Base-by-base conservation (phyloP, 306 rosid species). In the Dalbergia oliveri region DNA sequence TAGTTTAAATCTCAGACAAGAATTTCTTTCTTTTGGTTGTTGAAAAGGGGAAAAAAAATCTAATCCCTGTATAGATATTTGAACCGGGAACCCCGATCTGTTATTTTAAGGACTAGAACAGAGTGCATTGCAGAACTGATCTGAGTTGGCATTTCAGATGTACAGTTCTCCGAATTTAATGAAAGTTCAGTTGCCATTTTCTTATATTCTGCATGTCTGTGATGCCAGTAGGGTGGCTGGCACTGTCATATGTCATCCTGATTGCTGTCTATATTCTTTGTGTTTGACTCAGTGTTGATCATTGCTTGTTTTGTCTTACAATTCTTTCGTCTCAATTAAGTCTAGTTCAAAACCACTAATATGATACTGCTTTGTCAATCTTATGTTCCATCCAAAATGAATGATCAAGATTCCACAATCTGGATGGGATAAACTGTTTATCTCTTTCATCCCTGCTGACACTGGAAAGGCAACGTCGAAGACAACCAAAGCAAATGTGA, bases 361-460 rank as follows among this genome's bases (percentile, higher is more conserved):
- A 74, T 18, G 72, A 50, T 31, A 47, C 47, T 47, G 50, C 19
- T 50, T 65, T 65, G 33, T 60, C 69, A 44, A 51, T 56, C 47
- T 56, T 53, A 39, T 66, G 73, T 19, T 54, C 26, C 60, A 54
- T 5, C 60, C 21, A 54, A n/a, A 5, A 8, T 54, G 31, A 13
- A 65, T 74, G 82, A 75, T 88, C 74, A 84, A 96, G 99, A 91
- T 96, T 87, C 99, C 98, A 53, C 99, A 87, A 85, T 82, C 89
- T 13, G 99, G 99, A 85, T 93, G 99, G 99, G 99, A 96, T 87
- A 96, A 96, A 79, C 80, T 96, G 80, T 93, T 90, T 83, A 88
- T 96, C 83, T 91, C 98, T 72, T 89, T 90, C 80, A 79, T 90
- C 77, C 93, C 99, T 54, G 89, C 88, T 69, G 98, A 96, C 86